Evolutionary conservation across 495 filamentous ascomycete species (phyloP), one percentile per base, ranked within the genome.

Genomic region (Apodospora peruviana): DNA sequence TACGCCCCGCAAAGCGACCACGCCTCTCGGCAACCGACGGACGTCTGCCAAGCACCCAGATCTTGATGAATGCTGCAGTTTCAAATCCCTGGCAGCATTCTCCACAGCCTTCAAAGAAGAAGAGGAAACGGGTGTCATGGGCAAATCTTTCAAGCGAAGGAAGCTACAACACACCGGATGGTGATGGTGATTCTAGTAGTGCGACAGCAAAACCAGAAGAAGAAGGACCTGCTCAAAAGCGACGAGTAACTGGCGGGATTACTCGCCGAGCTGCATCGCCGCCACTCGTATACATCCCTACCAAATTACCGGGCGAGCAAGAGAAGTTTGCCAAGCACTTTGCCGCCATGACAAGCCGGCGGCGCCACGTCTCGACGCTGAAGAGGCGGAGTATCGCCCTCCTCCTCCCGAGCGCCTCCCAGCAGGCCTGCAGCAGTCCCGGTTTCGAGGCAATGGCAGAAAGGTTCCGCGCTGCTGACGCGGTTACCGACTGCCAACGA

Each of bases 361-460:
- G 56, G 7, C 43, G 39, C 10, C 38, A 42, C 5, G 40, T 16
- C 1, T 19, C 36, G 1, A 32, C 22, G 7, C 41, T 32, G 4
- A 40, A 44, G 25, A 25, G 16, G 21, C 40, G 12, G 42, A 45
- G 23, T 14, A 37, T 16, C 0, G 19, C 41, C 18, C 55, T 47
- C 17, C 48, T 74, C 2, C 53, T 74, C n/a, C 69, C 69, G 5
- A 73, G 62, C 51, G 56, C 47, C 5, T 72, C 70, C 3, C 70
- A 73, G 40, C 67, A 65, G 52, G 51, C 46, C 18, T 59, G 58
- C 22, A 37, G 35, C 7, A 75, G 70, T 32, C 71, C 71, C n/a
- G 45, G 51, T 4, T 19, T 69, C 12, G 57, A 49, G 12, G 71
- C 63, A 0, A 72, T 75, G 71, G 71, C 71, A 3, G 54, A 65